These are phyloP conservation scores for Orbilia ellipsospora DNA, from an alignment of 2,329 filamentous ascomycete species.

Conservation along the genomic window DNA sequence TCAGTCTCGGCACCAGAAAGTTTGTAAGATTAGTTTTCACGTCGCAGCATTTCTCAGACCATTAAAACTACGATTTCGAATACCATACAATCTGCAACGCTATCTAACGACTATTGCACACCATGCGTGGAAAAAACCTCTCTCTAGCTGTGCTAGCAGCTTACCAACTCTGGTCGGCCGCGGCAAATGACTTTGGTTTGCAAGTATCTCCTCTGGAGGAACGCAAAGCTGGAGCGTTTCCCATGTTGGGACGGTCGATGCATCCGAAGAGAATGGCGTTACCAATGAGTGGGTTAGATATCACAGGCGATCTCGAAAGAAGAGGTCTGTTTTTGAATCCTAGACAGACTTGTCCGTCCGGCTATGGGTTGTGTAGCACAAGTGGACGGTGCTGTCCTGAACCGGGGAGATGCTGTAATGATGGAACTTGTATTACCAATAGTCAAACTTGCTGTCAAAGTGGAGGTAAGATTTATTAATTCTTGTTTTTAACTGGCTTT, in stretches of 20 bases:
- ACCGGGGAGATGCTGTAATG: conserved; percentile 42
- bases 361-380: conserved; percentile 37
- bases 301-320: conserved; percentile 36
- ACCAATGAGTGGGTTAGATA: conserved; percentile 36
- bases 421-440: conserved; percentile 45
- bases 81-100: background rate
- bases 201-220: conserved; percentile 43
- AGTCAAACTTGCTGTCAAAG: conserved; percentile 36
- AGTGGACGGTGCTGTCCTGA: conserved; percentile 39
- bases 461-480: conserved; percentile 31
- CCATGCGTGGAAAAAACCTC: conserved; percentile 32
- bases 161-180: conserved; percentile 24
- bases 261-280: conserved; percentile 22
- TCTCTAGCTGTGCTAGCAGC: conserved; percentile 37
- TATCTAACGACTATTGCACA: background rate
- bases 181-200: conserved; percentile 24
- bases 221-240: conserved; percentile 31
- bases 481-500: background rate
- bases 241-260: conserved; percentile 45
- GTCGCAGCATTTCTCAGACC: too few species aligned
- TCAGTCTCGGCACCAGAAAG: too few species aligned
- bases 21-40: too few species aligned
- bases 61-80: too few species aligned
- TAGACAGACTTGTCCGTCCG: conserved; percentile 38
- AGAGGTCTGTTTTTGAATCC: conserved; percentile 42